Evolutionary conservation across 768 basidiomycete species (phyloP), one percentile per base, ranked within the genome.

Genomic region (Kwoniella mangroviensis): DNA sequence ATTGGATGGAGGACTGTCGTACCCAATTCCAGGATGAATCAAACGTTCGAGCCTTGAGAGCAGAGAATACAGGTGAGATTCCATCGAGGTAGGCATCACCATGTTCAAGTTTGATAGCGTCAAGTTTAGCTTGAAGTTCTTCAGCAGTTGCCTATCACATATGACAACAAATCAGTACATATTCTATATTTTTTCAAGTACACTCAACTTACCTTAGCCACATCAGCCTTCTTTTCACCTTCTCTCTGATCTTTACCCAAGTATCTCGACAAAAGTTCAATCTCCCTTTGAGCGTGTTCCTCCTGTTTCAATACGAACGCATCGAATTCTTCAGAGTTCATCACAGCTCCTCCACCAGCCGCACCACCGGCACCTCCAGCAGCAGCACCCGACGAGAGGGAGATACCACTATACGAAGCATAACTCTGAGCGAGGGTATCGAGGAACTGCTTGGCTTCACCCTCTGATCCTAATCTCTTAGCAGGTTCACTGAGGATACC

Each of bases 21-120:
- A 91, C 96, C 97, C 97, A 99, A 81, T 99, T 99, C 97, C 96
- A 99, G 6, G 92, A 94, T 2, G 96, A 98, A 82, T 98, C 95
- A 86, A 99, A 98, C 81, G 91, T 94, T 56, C 97, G 92, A 13
- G 95, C 97, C 84, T 99, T 98, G 78, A 98, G 86, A 2, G 92
- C 90, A 79, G 96, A 93, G 84, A 99, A 99, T 68, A 88, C 87
- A 11, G 97, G 97, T 79, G 95, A 92, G 70, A 98, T 95, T 54
- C 97, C 97, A 41, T 95, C 91, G 69, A 98, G 86, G 84, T 99
- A 99, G 0, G 86, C 83, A 67, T 98, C 95, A 28, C 97, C 97
- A 74, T 99, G 97, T 81, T 99, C 97, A 71, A 89, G 87, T 55
- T 88, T 86, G 81, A 99, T 93, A 69, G 89, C 89, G 81, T 98